Percentiles rank a stretch among this genome's conserved stretches.
phyloP scores from a whole-genome alignment of 306 rosid species.

The Begonia peltatifolia region DNA sequence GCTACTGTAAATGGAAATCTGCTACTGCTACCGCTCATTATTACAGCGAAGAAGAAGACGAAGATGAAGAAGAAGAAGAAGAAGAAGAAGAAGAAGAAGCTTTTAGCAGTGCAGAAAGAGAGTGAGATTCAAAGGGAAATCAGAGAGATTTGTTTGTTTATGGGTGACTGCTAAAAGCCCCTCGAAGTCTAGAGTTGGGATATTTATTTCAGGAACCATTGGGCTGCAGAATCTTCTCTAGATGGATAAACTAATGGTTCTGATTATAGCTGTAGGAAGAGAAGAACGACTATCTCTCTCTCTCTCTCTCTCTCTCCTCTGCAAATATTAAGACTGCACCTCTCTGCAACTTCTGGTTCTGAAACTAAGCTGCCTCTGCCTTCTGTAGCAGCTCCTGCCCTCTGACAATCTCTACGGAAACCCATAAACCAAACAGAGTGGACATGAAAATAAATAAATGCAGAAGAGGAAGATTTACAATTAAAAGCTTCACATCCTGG shows the following conservation, averaged over 20 bases:
- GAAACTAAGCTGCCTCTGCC: conserved; percentile 41
- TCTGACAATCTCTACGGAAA: conserved; percentile 89
- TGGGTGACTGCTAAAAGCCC: conserved; percentile 17
- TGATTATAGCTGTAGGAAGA: conserved; percentile 51
- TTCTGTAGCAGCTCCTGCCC: conserved; percentile 66
- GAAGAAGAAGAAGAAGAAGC: neutral
- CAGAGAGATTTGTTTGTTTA: conserved; percentile 11
- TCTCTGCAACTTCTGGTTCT: conserved; percentile 50
- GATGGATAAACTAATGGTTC: conserved; percentile 84
- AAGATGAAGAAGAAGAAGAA: neutral
- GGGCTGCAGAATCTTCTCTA: conserved; percentile 79
- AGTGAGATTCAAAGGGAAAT: neutral
- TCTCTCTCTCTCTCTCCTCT: conserved; percentile 25
- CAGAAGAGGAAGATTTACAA: conserved; percentile 19
- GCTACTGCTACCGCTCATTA: conserved; percentile 35
- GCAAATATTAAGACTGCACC: conserved; percentile 68
- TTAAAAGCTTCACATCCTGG: neutral
- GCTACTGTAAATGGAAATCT: conserved; percentile 74
- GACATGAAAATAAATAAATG: conserved; percentile 6
- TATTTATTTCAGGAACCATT: conserved; percentile 88
- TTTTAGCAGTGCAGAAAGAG: conserved; percentile 3
- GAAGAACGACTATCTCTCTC: neutral
- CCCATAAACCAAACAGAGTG: conserved; percentile 52
- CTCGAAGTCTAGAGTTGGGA: conserved; percentile 35
- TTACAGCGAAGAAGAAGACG: neutral